A percentile compares a stretch with the other conserved stretches of the same genome.
Conservation (phyloP, 257 asterid species). For the Hygrophila difformis region DNA sequence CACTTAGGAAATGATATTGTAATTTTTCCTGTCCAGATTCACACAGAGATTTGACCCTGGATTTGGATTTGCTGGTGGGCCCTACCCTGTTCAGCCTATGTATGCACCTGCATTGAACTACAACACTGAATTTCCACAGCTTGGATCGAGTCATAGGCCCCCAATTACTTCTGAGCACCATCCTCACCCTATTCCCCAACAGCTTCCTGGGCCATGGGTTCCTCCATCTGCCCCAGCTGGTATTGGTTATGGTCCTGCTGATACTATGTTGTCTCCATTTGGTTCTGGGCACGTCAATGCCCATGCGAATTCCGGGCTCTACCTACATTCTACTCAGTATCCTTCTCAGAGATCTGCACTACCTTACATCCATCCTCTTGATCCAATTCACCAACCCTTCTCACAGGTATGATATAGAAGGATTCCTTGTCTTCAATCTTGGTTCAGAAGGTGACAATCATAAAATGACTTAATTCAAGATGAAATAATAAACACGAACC, state of each 20-base stretch:
- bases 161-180: slow-evolving; percentile 66
- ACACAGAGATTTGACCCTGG: slow-evolving; percentile 97
- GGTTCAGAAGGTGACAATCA: too few relatives aligned
- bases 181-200: slow-evolving; percentile 68
- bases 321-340: slow-evolving; percentile 71
- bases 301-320: slow-evolving; percentile 50
- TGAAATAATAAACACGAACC: too few relatives aligned
- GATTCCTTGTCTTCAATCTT: not conserved
- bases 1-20: slow-evolving; percentile 11
- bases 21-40: slow-evolving; percentile 52
- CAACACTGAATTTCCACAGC: slow-evolving; percentile 95
- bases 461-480: too few relatives aligned
- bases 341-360: slow-evolving; percentile 81
- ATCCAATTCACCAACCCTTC: slow-evolving; percentile 68
- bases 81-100: slow-evolving; percentile 87
- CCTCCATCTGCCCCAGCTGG: slow-evolving; percentile 60
- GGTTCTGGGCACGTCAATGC: slow-evolving; percentile 56
- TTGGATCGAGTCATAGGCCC: slow-evolving; percentile 62
- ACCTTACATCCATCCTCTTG: slow-evolving; percentile 71
- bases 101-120: slow-evolving; percentile 87
- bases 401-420: slow-evolving; percentile 50
- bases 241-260: slow-evolving; percentile 70
- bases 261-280: slow-evolving; percentile 64
- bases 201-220: slow-evolving; percentile 63
- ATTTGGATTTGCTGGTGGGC: slow-evolving; percentile 79